phyloP scores from a whole-genome alignment of 805 yeast genomes.

The Schizosaccharomyces japonicus region DNA sequence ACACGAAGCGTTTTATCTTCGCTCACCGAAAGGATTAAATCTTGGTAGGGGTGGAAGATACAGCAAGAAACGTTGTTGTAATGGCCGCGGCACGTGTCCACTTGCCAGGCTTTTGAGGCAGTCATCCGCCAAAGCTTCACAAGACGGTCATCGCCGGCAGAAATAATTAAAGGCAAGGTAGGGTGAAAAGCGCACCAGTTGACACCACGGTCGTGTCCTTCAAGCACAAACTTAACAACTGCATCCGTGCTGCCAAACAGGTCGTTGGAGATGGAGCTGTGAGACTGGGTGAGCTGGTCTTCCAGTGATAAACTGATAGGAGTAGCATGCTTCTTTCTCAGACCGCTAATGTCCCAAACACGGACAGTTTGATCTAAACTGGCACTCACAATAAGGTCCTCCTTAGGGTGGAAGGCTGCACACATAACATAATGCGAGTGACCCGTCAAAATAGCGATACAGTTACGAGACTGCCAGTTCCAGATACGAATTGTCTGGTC shows the following conservation, averaged over 20 bases:
- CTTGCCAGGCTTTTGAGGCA: slow-evolving; percentile 96
- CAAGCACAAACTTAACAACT: slow-evolving; percentile 79
- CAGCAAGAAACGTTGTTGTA: slow-evolving; percentile 78
- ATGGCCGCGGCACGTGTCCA: slow-evolving; percentile 94
- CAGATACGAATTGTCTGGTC: slow-evolving; percentile 96
- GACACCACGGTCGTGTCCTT: slow-evolving; percentile 96
- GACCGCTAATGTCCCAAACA: slow-evolving; percentile 93
- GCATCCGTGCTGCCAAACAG: slow-evolving; percentile 88
- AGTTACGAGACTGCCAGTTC: slow-evolving; percentile 99
- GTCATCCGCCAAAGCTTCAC: slow-evolving; percentile 94
- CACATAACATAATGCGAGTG: slow-evolving; percentile 97
- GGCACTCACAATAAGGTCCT: slow-evolving; percentile 83
- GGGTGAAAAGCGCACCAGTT: slow-evolving; percentile 98
- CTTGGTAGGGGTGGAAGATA: slow-evolving; percentile 80
- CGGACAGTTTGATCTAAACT: slow-evolving; percentile 96
- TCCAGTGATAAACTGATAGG: slow-evolving; percentile 20
- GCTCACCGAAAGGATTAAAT: slow-evolving; percentile 72
- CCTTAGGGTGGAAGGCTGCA: slow-evolving; percentile 90
- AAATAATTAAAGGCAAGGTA: slow-evolving; percentile 74
- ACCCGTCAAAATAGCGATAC: slow-evolving; percentile 89
- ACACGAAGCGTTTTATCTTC: slow-evolving; percentile 91
- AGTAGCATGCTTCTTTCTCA: slow-evolving; percentile 86
- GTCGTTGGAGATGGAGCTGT: slow-evolving; percentile 30
- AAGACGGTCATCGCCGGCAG: slow-evolving; percentile 89
- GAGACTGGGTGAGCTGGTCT: slow-evolving; percentile 25